Evolutionary conservation across 1,284 basidiomycete genomes (phyloP), one percentile per base, ranked within the genome.

Genomic region (Phellinidium pouzarii): DNA sequence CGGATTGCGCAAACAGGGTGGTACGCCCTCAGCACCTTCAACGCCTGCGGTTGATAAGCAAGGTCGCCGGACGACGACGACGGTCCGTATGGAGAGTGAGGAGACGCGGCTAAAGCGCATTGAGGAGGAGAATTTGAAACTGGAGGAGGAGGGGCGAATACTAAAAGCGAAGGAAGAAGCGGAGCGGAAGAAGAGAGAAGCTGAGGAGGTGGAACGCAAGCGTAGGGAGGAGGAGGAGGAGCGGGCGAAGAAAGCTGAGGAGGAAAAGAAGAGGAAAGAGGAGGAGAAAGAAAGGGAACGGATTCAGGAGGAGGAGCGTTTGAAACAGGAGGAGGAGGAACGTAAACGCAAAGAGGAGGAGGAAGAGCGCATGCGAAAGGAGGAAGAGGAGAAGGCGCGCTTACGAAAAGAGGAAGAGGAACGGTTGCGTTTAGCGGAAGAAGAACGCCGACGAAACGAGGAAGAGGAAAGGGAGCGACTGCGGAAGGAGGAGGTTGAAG

Each of bases 1-100:
- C 41, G 64, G 68, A 23, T 65, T 83, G 54, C 77, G 75, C 59
- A 77, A 78, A 23, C 70, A 77, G 1, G 68, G 78, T 0, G 58
- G 70, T 20, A 55, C 64, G 14, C 68, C 71, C 34, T 66, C 66
- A 54, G 65, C 69, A 43, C 48, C 54, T 11, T 34, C 58, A 48
- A 63, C 64, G 52, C 71, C 72, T 34, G 65, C 66, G 25, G 67
- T 71, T 46, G 67, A 67, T 17, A 68, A 65, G 46, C 59, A 65
- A 48, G 60, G 60, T 36, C 31, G 66, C 54, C 47, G 66, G 58
- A 22, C 59, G 44, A 52, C 65, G 58, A 22, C 59, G 44, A 52
- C 65, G 14, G 67, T 75, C 1, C 66, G 75, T 40, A 65, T 78
- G 45, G 77, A 79, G 63, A 73, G 70, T 0, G 71, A 72, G 55